Evolutionary conservation across 1,284 basidiomycete species (phyloP).

Genomic region (Ustilago loliicola): DNA sequence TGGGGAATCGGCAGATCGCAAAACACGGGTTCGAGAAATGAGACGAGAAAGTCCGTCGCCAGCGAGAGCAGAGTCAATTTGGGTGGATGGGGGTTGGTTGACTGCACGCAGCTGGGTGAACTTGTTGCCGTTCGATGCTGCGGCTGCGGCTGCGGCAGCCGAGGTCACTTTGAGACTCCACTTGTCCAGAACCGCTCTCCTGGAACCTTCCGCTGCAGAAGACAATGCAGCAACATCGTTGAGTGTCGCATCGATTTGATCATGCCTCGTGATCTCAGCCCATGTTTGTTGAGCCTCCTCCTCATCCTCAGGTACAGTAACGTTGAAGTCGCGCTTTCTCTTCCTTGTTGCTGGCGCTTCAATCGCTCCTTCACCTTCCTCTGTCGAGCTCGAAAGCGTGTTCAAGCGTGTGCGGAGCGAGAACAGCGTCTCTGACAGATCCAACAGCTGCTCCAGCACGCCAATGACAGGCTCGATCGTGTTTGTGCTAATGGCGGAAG

Average conservation of each 20-base stretch:
- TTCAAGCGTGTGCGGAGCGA: slow-evolving; percentile 26
- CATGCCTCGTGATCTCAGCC: slow-evolving; percentile 32
- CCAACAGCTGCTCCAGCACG: slow-evolving; percentile 39
- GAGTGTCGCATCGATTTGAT: slow-evolving; percentile 34
- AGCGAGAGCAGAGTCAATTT: slow-evolving; percentile 59
- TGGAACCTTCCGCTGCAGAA: slow-evolving; percentile 20
- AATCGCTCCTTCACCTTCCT: neutral
- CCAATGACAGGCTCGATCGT: slow-evolving; percentile 21
- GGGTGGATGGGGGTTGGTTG: slow-evolving; percentile 55
- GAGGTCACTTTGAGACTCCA: slow-evolving; percentile 59
- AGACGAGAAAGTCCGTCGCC: slow-evolving; percentile 61
- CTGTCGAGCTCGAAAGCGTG: slow-evolving; percentile 17
- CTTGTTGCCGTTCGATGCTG: slow-evolving; percentile 40
- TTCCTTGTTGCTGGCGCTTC: slow-evolving; percentile 33
- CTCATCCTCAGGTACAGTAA: slow-evolving; percentile 19
- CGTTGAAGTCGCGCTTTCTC: slow-evolving; percentile 46
- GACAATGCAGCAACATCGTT: slow-evolving; percentile 44
- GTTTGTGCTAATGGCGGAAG: slow-evolving; percentile 10
- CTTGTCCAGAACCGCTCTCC: slow-evolving; percentile 50
- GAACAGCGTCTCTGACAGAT: slow-evolving; percentile 46
- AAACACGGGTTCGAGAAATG: slow-evolving; percentile 59
- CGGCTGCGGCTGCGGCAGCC: slow-evolving; percentile 41
- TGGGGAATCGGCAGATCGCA: slow-evolving; percentile 40
- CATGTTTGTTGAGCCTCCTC: slow-evolving; percentile 37
- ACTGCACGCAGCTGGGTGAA: slow-evolving; percentile 59